These are phyloP conservation scores for Mycena chlorophos DNA, from an alignment of 768 basidiomycete species.

Conservation along the genomic window DNA sequence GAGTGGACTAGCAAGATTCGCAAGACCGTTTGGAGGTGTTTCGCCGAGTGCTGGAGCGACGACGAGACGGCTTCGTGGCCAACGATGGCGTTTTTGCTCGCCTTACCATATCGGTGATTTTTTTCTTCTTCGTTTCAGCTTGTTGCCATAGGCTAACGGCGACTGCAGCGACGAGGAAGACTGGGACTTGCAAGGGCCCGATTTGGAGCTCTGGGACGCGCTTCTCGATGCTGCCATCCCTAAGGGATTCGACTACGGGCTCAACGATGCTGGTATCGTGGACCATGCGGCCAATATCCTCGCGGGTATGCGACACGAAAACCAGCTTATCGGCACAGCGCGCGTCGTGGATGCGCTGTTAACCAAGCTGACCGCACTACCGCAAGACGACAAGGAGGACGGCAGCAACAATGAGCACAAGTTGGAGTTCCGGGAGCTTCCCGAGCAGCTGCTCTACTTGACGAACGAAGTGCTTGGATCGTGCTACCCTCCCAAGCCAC, in stretches of 20 bases:
- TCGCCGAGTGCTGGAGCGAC: conserved; percentile 56
- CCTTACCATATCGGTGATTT: conserved; percentile 64
- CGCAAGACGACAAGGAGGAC: not conserved
- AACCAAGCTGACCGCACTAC: conserved; percentile 25
- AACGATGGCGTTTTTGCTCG: conserved; percentile 51
- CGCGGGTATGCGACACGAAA: conserved; percentile 37
- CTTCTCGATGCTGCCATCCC: conserved; percentile 52
- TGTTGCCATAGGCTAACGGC: conserved; percentile 8
- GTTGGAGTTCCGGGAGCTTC: conserved; percentile 51
- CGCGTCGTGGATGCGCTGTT: conserved; percentile 66
- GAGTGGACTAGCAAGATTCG: conserved; percentile 43
- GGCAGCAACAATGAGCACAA: conserved; percentile 47
- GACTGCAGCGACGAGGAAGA: conserved; percentile 33
- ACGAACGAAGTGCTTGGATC: conserved; percentile 58
- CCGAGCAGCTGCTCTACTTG: conserved; percentile 55
- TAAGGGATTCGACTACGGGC: conserved; percentile 61
- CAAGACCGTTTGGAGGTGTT: conserved; percentile 57
- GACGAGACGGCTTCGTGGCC: conserved; percentile 52
- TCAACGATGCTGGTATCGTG: conserved; percentile 53
- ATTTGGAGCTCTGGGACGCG: conserved; percentile 59
- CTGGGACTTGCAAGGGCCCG: conserved; percentile 59
- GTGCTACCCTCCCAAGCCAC: conserved; percentile 66
- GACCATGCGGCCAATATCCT: conserved; percentile 56
- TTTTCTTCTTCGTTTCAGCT: conserved; percentile 12
- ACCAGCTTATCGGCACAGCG: conserved; percentile 41